Base-by-base conservation (phyloP, 805 yeast genomes). In the Lipomyces chichibuensis region DNA sequence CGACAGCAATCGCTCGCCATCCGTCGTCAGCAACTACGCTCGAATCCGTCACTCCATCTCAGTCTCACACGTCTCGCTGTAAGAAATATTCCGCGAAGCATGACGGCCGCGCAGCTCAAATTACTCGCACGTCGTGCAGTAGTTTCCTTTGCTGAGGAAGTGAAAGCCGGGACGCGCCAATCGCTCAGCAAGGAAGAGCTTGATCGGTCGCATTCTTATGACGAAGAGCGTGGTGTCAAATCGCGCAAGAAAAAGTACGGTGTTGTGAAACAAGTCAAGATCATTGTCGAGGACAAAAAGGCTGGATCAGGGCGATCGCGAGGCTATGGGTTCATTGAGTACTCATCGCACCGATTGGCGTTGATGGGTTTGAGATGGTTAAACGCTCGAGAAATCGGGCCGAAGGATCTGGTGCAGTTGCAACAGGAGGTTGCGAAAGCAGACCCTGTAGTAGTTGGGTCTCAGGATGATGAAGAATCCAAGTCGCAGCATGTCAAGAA, bases 321-420 rank as follows among this genome's bases (percentile, higher is more conserved):
- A 82, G 99, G 99, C 68, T 95, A 94, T 75, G 99, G 99, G 70
- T 94, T 95, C 83, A 79, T 95, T 57, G 98, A 95, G 79, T 92
- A 84, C 78, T 87, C 92, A 79, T 97, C 93, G 78, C 99, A 95
- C 78, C 90, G 89, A 78, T 77, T 88, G 70, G 98, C 99, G 0
- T 83, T 95, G 72, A 93, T 92, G 98, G 98, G 96, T 1, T 84
- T 95, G 65, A 87, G 99, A 82, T 95, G 97, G 97, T 83, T 95
- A 77, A 95, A 95, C 77, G 97, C 97, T 7, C 97, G 94, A 76
- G 88, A 86, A 75, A 97, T 95, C 6, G 68, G 69, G n/a, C 62
- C 59, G 17, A 52, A 58, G 20, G 67, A 71, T 32, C 23, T 66
- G 5, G 65, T 58, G n/a, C 37, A 62, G n/a, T 56, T 69, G 13